Evolutionary conservation across 495 filamentous ascomycete genomes (phyloP), one percentile per base, ranked within the genome.

Genomic region (Penicillium diatomitis): DNA sequence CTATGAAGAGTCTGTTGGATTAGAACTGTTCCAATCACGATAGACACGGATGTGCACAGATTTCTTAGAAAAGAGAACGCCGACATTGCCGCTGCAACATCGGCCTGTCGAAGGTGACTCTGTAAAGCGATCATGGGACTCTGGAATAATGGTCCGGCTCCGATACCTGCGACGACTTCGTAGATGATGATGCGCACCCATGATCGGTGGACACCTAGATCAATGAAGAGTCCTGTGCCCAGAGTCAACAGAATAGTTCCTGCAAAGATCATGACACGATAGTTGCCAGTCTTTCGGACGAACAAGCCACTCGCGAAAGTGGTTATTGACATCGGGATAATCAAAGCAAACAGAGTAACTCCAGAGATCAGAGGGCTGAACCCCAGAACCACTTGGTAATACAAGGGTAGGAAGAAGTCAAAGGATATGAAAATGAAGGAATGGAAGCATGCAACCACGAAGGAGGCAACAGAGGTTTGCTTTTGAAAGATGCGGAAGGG

Each of bases 111-210:
- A 10, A 71, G 58, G 6, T 56, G 52, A 0, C 65, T 59, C 49
- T 77, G 73, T 2, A 74, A 59, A 0, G 73, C 73, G 30, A 78
- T 70, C 32, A 77, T 56, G 1, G 76, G 72, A 4, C 56, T 52
- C 41, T 88, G 82, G 63, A 90, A 87, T 51, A 81, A 75, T 8
- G 83, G 82, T 0, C 84, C 85, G 7, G 80, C 68, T 8, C 86
- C 86, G 32, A 83, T 61, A 6, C 74, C 74, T 2, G 53, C 59
- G 30, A 81, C 47, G 9, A 77, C 67, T 55, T 79, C 62, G 54
- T 75, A 81, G 9, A 74, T 61, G 38, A 85, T 70, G 31, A 88
- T 70, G 56, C 83, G 82, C 27, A 74, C 52, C 81, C 81, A 83
- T 50, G 69, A 71, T 9, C 66, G 57, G 0, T 53, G 62, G 1